Evolutionary conservation across 73 alveolate genomes (phyloP).

Genomic region (Tetrahymena borealis): DNA sequence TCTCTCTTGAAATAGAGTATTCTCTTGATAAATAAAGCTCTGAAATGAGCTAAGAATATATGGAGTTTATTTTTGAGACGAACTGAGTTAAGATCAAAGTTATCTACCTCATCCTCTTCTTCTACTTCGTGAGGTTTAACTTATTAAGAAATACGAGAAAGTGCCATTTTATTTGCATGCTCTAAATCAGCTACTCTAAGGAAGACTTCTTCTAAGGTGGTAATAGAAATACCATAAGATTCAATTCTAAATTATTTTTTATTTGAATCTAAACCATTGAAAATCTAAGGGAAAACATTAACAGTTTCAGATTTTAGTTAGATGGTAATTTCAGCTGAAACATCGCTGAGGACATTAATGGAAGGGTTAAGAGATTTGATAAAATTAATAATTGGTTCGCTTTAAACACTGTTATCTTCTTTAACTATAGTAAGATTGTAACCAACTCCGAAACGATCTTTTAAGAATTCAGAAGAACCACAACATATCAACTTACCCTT

Average conservation of each 20-base stretch:
- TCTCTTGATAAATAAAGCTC: conserved; percentile 52
- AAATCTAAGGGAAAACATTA: neutral
- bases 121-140: conserved; percentile 13
- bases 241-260: neutral
- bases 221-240: conserved; percentile 69
- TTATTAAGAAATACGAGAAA: conserved; percentile 38
- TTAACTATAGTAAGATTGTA: conserved; percentile 73
- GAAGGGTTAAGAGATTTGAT: conserved; percentile 9
- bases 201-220: conserved; percentile 95
- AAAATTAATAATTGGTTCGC: conserved; percentile 4
- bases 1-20: conserved; percentile 39
- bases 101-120: neutral
- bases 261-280: neutral
- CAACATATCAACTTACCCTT: conserved; percentile 53
- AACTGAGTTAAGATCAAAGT: neutral
- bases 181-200: conserved; percentile 60
- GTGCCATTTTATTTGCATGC: conserved; percentile 38
- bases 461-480: conserved; percentile 57
- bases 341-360: conserved; percentile 29
- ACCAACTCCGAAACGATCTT: conserved; percentile 63
- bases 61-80: conserved; percentile 5
- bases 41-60: conserved; percentile 50
- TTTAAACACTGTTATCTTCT: conserved; percentile 35
- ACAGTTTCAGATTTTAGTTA: conserved; percentile 7
- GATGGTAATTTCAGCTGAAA: conserved; percentile 53